Evolutionary conservation across 2,329 filamentous ascomycete species (phyloP), one percentile per base, ranked within the genome.

Genomic region (Penicillium rolfsii): DNA sequence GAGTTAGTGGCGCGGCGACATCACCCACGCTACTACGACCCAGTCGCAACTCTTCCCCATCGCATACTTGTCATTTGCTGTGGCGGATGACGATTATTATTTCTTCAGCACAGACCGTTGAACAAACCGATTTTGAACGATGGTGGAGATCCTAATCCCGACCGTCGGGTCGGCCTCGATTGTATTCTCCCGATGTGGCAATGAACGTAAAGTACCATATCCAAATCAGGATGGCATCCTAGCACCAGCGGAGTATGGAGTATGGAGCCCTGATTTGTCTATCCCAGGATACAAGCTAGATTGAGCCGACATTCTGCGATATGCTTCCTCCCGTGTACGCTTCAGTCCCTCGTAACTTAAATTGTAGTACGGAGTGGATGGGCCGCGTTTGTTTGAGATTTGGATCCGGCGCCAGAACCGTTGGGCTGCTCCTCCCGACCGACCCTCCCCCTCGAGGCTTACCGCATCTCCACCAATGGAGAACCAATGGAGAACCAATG

Each of bases 281-380:
- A 30, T 22, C 8, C 40, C 50, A 26, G 57, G 57, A 58, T 30
- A 11, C 49, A 36, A 48, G n/a, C 16, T 33, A 33, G n/a, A 49
- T 19, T 9, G 14, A 50, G 11, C 48, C 19, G 22, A 50, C 14
- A 4, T 50, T 28, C 48, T 24, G 4, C 28, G 45, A 48, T 50
- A 19, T 35, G 48, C 48, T 50, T 50, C 28, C 26, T 58, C 33
- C 49, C n/a, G n/a, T 28, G 26, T 22, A 59, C 36, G 35, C 50
- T 59, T 59, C 14, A 55, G 55, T 59, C 57, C 57, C 55, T 55
- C 43, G 50, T 19, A 59, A 59, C 57, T 55, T 49, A 55, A 59
- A 48, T 55, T 45, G 22, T 28, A 35, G 33, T n/a, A 30, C 33
- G 46, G 41, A 49, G 45, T 30, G 6, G 14, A 26, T 48, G 24